Conservation (phyloP, 2,329 filamentous ascomycete genomes). For the Pseudogymnoascus verrucosus region DNA sequence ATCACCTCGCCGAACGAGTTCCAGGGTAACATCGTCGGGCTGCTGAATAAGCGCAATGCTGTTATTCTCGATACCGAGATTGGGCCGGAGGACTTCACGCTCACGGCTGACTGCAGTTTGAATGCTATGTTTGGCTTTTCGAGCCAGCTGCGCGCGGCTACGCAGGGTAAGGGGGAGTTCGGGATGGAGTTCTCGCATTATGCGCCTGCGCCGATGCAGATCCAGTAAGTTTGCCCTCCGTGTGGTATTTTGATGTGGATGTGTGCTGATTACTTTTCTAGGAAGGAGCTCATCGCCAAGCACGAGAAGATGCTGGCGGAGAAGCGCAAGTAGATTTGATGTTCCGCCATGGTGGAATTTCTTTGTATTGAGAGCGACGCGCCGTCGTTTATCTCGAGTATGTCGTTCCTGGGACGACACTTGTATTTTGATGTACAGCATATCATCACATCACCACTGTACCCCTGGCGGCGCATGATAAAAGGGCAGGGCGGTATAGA, state of each 20-base stretch:
- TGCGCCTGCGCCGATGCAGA: constrained; percentile 71
- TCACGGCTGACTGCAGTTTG: constrained; percentile 84
- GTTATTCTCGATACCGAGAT: constrained; percentile 94
- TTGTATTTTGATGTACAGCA: constrained; percentile 8
- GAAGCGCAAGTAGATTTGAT: constrained; percentile 27
- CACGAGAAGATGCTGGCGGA: constrained; percentile 59
- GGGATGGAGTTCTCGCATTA: constrained; percentile 99
- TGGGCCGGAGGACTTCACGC: constrained; percentile 85
- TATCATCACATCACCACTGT: constrained; percentile 6
- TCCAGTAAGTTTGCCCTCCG: constrained; percentile 63
- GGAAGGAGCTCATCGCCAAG: constrained; percentile 59
- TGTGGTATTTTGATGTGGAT: background rate
- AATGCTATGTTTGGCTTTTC: constrained; percentile 99
- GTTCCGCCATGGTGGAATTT: background rate
- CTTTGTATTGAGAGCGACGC: constrained; percentile 1
- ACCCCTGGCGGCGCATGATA: background rate
- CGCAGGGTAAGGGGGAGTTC: constrained; percentile 97
- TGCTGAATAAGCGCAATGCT: constrained; percentile 94
- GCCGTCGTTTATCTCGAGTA: background rate
- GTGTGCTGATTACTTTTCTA: constrained; percentile 19
- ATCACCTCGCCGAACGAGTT: constrained; percentile 96
- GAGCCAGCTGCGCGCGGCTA: constrained; percentile 81
- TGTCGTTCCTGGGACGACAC: background rate
- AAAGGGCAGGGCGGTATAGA: background rate
- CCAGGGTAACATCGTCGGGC: constrained; percentile 88